A percentile compares a stretch with the other conserved stretches of the same genome.
phyloP scores from a whole-genome alignment of 2,329 filamentous ascomycete genomes.

The Aspergillus neoniger region DNA sequence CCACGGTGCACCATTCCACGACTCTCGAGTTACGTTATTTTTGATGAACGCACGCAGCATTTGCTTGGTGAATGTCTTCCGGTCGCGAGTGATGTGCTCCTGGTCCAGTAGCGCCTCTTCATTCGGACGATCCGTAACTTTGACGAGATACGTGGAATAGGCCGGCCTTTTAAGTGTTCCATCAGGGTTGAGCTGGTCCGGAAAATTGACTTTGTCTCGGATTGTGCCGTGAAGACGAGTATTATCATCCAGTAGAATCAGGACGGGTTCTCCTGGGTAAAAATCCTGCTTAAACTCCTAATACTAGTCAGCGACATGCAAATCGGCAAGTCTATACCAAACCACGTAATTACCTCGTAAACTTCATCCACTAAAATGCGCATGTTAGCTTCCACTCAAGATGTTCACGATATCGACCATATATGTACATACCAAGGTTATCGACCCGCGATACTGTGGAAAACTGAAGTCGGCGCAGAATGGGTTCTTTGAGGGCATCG shows the following conservation, averaged over 20 bases:
- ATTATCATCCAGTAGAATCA: constrained; percentile 68
- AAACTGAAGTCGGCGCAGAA: constrained; percentile 88
- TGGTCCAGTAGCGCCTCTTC: constrained; percentile 79
- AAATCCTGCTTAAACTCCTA: constrained; percentile 82
- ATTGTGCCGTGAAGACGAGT: constrained; percentile 73
- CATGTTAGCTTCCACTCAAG: constrained; percentile 27
- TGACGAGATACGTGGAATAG: constrained; percentile 79
- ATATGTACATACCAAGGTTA: constrained; percentile 60
- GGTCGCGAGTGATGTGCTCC: constrained; percentile 79
- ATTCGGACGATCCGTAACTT: constrained; percentile 65
- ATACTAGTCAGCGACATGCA: constrained; percentile 15
- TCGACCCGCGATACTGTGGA: constrained; percentile 87
- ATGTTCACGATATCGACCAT: constrained; percentile 7
- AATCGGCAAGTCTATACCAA: background rate
- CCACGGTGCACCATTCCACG: constrained; percentile 97
- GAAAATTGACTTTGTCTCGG: constrained; percentile 80
- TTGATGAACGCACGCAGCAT: constrained; percentile 93
- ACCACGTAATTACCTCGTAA: constrained; percentile 45
- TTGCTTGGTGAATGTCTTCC: constrained; percentile 91
- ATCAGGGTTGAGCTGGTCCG: constrained; percentile 60
- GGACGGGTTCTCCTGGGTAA: constrained; percentile 83
- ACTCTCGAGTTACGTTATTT: constrained; percentile 85
- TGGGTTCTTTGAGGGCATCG: constrained; percentile 84
- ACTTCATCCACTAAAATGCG: constrained; percentile 49
- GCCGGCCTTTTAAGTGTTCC: constrained; percentile 68